Evolutionary conservation across 1,139 yeast genomes (phyloP).

Genomic region (Scheffersomyces lignicola): DNA sequence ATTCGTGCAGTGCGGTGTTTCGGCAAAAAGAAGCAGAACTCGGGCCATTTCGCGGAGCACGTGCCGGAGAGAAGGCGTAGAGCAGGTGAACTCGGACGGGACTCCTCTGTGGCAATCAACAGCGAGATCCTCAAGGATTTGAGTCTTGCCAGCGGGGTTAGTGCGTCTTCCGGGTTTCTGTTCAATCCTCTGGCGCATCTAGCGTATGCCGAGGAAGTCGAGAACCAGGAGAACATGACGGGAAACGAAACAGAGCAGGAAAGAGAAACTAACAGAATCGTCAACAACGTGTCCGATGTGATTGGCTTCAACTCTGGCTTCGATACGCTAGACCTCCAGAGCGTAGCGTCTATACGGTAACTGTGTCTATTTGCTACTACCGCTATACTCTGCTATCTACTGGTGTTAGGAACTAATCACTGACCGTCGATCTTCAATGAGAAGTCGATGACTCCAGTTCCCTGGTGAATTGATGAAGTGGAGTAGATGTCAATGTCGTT

Average conservation of each 20-base stretch:
- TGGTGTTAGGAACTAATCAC: conserved; percentile 4
- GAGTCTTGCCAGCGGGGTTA: conserved; percentile 27
- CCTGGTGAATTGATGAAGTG: conserved; percentile 93
- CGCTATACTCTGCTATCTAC: not conserved
- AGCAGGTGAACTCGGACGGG: not conserved
- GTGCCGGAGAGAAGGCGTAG: not conserved
- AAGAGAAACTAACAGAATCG: conserved; percentile 25
- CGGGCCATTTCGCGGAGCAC: conserved; percentile 10
- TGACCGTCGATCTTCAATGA: conserved; percentile 68
- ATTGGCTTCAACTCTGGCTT: conserved; percentile 47
- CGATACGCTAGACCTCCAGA: conserved; percentile 38
- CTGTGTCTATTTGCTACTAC: not conserved
- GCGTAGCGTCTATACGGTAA: conserved; percentile 42
- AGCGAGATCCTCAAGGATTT: conserved; percentile 30
- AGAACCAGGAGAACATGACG: conserved; percentile 9
- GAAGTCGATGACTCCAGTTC: conserved; percentile 76
- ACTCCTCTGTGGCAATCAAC: conserved; percentile 9
- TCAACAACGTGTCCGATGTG: conserved; percentile 39
- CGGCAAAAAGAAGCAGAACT: conserved; percentile 29
- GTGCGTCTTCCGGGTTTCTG: conserved; percentile 29
- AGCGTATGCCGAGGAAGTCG: conserved; percentile 13
- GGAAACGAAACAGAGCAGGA: conserved; percentile 10
- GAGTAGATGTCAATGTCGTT: conserved; percentile 87
- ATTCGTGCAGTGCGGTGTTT: conserved; percentile 63
- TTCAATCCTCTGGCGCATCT: conserved; percentile 18